A percentile compares a stretch with the other conserved stretches of the same genome.
Evolutionary conservation across 2,329 filamentous ascomycete genomes (phyloP).

Genomic region (Dactylellina haptotyla): DNA sequence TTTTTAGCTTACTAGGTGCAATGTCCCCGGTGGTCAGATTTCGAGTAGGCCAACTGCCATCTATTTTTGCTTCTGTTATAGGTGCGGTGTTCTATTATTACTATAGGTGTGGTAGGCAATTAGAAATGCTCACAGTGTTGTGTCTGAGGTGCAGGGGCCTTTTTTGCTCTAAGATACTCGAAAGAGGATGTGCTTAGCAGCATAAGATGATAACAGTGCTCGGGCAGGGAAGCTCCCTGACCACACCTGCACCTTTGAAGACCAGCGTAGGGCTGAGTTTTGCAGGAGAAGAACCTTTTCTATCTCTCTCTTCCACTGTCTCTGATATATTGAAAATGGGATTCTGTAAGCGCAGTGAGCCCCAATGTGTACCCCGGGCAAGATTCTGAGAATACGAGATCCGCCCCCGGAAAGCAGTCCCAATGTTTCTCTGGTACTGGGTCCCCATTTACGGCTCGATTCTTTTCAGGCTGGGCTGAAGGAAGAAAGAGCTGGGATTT

Average conservation of each 20-base stretch:
- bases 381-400: conserved; percentile 21
- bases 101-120: conserved; percentile 48
- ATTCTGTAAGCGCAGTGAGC: conserved; percentile 18
- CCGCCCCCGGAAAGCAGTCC: conserved; percentile 5
- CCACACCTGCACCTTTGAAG: not conserved
- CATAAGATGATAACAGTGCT: conserved; percentile 3
- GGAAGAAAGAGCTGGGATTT: conserved; percentile 43
- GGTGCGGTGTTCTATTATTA: conserved; percentile 30
- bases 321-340: conserved; percentile 22
- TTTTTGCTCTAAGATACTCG: conserved; percentile 6
- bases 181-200: conserved; percentile 38
- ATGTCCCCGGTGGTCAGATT: conserved; percentile 22
- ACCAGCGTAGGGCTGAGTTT: conserved; percentile 43
- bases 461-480: conserved; percentile 8
- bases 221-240: conserved; percentile 31
- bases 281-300: not conserved
- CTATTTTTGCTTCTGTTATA: conserved; percentile 41
- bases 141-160: not conserved
- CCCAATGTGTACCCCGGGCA: conserved; percentile 7
- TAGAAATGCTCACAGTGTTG: conserved; percentile 52
- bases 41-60: not conserved
- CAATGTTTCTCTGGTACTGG: conserved; percentile 14
- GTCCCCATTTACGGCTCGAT: conserved; percentile 9
- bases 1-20: not conserved
- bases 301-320: conserved; percentile 6